phyloP scores from a whole-genome alignment of 2,329 filamentous ascomycete species.

The Colletotrichum chlorophyti region DNA sequence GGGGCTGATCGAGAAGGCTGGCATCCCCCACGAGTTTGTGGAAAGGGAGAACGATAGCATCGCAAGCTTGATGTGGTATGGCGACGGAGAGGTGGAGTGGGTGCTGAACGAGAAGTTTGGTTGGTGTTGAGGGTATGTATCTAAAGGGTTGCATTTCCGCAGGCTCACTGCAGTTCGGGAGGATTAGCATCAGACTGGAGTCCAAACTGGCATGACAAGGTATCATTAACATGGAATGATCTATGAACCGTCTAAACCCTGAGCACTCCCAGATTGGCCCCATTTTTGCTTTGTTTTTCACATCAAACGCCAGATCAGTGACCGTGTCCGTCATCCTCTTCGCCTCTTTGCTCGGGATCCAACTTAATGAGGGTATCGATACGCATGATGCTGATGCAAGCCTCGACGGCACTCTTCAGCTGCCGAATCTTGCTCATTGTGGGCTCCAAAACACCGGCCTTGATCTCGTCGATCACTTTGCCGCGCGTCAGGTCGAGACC shows the following conservation, averaged over 20 bases:
- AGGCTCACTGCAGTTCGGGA: conserved; percentile 6
- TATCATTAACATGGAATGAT: conserved; percentile 31
- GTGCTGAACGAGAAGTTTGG: conserved; percentile 78
- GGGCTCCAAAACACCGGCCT: conserved; percentile 93
- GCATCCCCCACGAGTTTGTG: conserved; percentile 56
- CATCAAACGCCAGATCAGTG: conserved; percentile 61
- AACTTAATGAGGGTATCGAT: conserved; percentile 99
- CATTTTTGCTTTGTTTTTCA: conserved; percentile 22
- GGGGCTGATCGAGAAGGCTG: conserved; percentile 52
- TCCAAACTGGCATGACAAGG: conserved; percentile 26
- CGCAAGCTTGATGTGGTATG: conserved; percentile 76
- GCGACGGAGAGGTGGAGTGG: conserved; percentile 70
- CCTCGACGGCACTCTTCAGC: conserved; percentile 97
- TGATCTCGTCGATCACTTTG: conserved; percentile 90
- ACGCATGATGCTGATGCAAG: conserved; percentile 98
- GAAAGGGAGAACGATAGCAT: conserved; percentile 72
- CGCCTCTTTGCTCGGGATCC: conserved; percentile 82
- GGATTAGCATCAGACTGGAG: neutral
- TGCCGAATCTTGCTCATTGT: conserved; percentile 98
- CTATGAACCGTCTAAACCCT: conserved; percentile 30
- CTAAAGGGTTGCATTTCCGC: neutral
- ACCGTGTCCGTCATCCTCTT: conserved; percentile 84
- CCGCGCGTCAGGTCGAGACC: conserved; percentile 89
- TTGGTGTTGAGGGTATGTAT: conserved; percentile 65
- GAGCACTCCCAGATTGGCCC: conserved; percentile 15